A percentile compares a stretch with the other conserved stretches of the same genome.
Conservation (phyloP, 495 filamentous ascomycete genomes). For the Xylaria nigripes region DNA sequence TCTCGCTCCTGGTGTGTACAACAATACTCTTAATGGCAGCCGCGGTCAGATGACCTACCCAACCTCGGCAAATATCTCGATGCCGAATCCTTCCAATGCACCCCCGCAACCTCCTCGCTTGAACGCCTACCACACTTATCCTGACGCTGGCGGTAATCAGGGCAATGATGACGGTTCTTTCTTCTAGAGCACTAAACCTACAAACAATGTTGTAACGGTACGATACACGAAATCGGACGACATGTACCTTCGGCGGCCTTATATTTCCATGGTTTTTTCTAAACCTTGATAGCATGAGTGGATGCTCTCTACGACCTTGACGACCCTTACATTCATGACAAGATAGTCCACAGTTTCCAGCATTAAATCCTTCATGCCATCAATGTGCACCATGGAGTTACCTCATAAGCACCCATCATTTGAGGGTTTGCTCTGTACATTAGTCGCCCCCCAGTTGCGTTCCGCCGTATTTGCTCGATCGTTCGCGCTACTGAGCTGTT, state of each 20-base stretch:
- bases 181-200: constrained; percentile 17
- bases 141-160: constrained; percentile 15
- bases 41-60: constrained; percentile 22
- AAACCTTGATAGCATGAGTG: constrained; percentile 19
- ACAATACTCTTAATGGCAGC: constrained; percentile 22
- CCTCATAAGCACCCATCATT: constrained; percentile 12
- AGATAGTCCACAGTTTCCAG: constrained; percentile 18
- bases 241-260: constrained; percentile 15
- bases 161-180: constrained; percentile 20
- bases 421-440: constrained; percentile 20
- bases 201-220: constrained; percentile 27
- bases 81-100: constrained; percentile 12
- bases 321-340: constrained; percentile 17
- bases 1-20: constrained; percentile 18
- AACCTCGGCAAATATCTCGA: constrained; percentile 18
- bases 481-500: constrained; percentile 8
- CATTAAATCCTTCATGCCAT: constrained; percentile 18
- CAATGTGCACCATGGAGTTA: constrained; percentile 14
- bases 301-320: constrained; percentile 27
- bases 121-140: constrained; percentile 17
- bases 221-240: constrained; percentile 24
- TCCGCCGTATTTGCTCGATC: neutral
- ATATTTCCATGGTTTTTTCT: constrained; percentile 15
- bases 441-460: constrained; percentile 22
- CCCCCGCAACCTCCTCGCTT: constrained; percentile 22